Conservation (phyloP, 768 basidiomycete species). For the Trametes punicea region DNA sequence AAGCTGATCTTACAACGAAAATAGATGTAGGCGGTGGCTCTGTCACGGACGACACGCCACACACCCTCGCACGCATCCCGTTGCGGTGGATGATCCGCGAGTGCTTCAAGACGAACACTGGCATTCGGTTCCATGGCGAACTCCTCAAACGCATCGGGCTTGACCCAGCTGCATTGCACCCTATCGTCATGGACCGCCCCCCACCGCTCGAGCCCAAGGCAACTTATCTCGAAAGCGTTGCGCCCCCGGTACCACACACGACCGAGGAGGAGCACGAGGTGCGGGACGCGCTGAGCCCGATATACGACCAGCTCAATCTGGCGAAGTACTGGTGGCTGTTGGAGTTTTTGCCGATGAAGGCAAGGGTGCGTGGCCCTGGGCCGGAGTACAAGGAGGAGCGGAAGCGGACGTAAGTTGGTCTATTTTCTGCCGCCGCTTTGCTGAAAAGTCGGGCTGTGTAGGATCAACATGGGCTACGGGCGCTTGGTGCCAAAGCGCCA, state of each 20-base stretch:
- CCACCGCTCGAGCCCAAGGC: slow-evolving; percentile 15
- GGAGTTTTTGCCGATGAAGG: slow-evolving; percentile 41
- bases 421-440: not conserved
- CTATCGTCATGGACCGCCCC: slow-evolving; percentile 26
- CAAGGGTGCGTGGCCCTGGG: slow-evolving; percentile 23
- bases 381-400: slow-evolving; percentile 19
- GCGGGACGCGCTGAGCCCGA: slow-evolving; percentile 49
- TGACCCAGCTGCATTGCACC: slow-evolving; percentile 28
- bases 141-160: slow-evolving; percentile 32
- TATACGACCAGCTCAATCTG: slow-evolving; percentile 55
- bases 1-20: not conserved
- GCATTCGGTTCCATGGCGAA: slow-evolving; percentile 36
- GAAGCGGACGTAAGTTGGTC: not conserved
- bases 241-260: slow-evolving; percentile 15
- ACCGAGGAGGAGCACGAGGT: slow-evolving; percentile 62
- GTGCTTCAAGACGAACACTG: slow-evolving; percentile 44
- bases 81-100: slow-evolving; percentile 59
- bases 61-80: slow-evolving; percentile 66
- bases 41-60: slow-evolving; percentile 50
- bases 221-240: slow-evolving; percentile 8
- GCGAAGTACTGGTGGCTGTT: slow-evolving; percentile 61
- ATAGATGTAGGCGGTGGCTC: slow-evolving; percentile 78
- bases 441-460: slow-evolving; percentile 9
- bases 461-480: slow-evolving; percentile 23
- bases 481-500: slow-evolving; percentile 7